Evolutionary conservation across 2,329 filamentous ascomycete species (phyloP), one percentile per base, ranked within the genome.

Genomic region (Cytospora schulzeri): DNA sequence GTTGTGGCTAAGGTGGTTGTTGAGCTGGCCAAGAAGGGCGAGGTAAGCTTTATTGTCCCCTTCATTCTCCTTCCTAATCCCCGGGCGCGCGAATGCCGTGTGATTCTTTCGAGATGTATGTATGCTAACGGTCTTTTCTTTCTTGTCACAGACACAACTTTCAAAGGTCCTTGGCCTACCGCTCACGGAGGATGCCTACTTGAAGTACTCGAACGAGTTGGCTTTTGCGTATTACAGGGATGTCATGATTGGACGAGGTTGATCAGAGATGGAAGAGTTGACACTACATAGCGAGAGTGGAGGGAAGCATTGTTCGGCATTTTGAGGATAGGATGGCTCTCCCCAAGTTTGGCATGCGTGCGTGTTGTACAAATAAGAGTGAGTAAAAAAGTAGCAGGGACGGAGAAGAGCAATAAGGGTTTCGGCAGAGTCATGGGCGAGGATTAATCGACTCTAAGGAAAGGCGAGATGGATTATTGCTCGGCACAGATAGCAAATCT

Each of bases 141-240:
- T 35, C 74, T n/a, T n/a, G n/a, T 71, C 55, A 7, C 66, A 80
- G 78, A 76, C 80, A 68, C 74, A 79, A 57, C 75, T 81, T 64
- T 76, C 78, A 15, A 78, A 79, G 60, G 81, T 91, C 35, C 77
- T 90, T 35, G 79, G 81, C 57, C 76, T 91, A 45, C 88, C 88
- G 1, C 78, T 94, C 60, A 92, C 90, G 5, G 88, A 91, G 70
- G 91, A 94, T 74, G 84, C 87, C 48, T 85, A 90, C 70, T 77
- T 92, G 66, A 82, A 85, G 70, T 90, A 93, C 74, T 88, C 90
- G 11, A 84, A 88, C 38, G 86, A 91, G 66, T 79, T 92, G 69
- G 88, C 89, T 69, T 81, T 88, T 70, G 83, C 84, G 62, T 91
- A 91, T 71, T 92, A 91, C 74, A 81, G 82, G 65, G 83, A 84